These are phyloP conservation scores for Zarea fungicola DNA, from an alignment of 2,329 filamentous ascomycete species.

Conservation along the genomic window DNA sequence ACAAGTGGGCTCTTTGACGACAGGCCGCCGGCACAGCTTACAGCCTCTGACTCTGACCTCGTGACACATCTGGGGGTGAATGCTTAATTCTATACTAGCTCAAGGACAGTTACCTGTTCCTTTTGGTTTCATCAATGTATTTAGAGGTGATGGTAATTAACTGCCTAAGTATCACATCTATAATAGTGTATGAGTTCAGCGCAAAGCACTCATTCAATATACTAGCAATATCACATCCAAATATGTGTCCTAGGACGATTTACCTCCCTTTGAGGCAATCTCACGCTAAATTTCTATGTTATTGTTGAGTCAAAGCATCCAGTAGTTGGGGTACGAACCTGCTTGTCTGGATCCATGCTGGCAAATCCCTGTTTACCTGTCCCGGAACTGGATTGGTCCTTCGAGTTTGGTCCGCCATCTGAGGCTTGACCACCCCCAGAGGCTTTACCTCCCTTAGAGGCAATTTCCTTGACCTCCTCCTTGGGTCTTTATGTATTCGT, in stretches of 20 bases:
- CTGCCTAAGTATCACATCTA: too few species aligned
- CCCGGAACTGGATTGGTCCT: neutral
- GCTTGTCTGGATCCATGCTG: slow-evolving; percentile 36
- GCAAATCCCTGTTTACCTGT: slow-evolving; percentile 23
- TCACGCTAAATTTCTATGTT: slow-evolving; percentile 33
- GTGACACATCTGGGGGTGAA: too few species aligned
- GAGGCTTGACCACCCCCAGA: slow-evolving; percentile 20
- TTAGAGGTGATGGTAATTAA: too few species aligned
- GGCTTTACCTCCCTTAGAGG: slow-evolving; percentile 35
- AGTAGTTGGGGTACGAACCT: slow-evolving; percentile 27
- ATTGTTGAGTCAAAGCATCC: neutral
- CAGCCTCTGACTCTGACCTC: too few species aligned
- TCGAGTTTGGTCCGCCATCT: neutral
- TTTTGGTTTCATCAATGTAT: too few species aligned
- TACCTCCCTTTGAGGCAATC: slow-evolving; percentile 50
- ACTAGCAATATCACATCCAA: too few species aligned
- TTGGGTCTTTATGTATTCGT: slow-evolving; percentile 23
- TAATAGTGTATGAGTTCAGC: too few species aligned
- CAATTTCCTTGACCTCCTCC: slow-evolving; percentile 40
- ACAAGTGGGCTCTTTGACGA: too few species aligned
- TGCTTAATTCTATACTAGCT: too few species aligned
- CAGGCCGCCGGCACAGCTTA: too few species aligned
- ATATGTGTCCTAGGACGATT: slow-evolving; percentile 41
- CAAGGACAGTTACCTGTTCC: too few species aligned
- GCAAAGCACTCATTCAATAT: too few species aligned